Base-by-base conservation (phyloP, 2,329 filamentous ascomycete genomes). In the Penicillium hordei region DNA sequence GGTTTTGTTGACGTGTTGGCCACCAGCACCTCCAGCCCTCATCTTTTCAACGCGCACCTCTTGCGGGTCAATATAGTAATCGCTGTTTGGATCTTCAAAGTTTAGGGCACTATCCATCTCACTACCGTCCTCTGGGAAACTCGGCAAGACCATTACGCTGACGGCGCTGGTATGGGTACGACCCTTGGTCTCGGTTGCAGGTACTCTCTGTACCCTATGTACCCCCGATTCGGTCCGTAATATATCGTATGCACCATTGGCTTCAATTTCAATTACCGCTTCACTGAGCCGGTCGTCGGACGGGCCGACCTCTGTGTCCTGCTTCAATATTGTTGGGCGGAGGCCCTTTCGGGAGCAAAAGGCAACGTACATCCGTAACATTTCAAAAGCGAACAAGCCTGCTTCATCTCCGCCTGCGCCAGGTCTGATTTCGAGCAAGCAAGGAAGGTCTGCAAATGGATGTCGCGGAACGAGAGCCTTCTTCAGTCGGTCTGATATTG, bases 1-100 rank as follows among this genome's bases (percentile, higher is more conserved):
- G 0, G 94, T 99, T 74, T 93, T 97, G 78, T 99, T 99, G 72
- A 99, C 94, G 76, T 99, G 94, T 78, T 99, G 94, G 0, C 94
- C 94, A 33, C 94, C 94, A 0, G 94, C 93, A 59, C 94, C 94
- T 45, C 91, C 82, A 0, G 94, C 92, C 17, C 93, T 85, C 93
- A 97, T 96, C 60, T 92, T 91, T 72, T 99, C 94, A 21, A 86
- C 81, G 51, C 83, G 83, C 25, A 99, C 91, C 58, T 99, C 93
- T 60, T 86, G 83, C 6, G 90, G 86, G 70, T 95, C 86, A 59
- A 99, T 83, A 77, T 93, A 96, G 77, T 96, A 97, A 71, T 97
- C 90, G 74, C 90, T 96, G 55, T 87, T 88, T 0, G 93, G 93
- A 68, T 97, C 89, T 60, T 93, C 87, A 63, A 89, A 83, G 71